Evolutionary conservation across 331 rosid genomes (phyloP), one percentile per base, ranked within the genome.

Genomic region (Prunus yedoensis): DNA sequence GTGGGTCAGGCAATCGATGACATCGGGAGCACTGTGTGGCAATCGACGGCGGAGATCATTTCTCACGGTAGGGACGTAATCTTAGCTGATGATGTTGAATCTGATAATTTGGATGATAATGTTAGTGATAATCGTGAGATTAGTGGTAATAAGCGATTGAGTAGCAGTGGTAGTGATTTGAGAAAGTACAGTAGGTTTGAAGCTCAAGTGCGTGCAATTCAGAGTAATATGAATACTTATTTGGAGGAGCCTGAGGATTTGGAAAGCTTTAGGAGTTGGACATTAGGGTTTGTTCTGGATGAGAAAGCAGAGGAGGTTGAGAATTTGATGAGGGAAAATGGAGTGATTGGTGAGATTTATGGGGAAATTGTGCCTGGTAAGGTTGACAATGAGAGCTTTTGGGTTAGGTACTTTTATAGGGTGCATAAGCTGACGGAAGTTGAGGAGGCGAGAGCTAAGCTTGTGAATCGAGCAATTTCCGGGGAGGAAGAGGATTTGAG

Each of bases 1-100:
- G 99, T 95, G 1, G 99, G 98, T 28, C 96, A 95, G 69, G 99
- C 96, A 50, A 92, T 95, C 47, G 99, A 95, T 69, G 97, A 91
- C 18, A 89, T 95, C 74, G 94, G 98, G 9, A 77, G 50, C 88
- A 79, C 94, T 47, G 97, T 95, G 4, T 95, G 98, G 99, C 92
- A 88, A 27, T 92, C 99, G 77, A 92, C 99, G 81, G 85, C 96
- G n/a, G 84, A 82, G 88, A 87, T 94, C 49, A 87, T 94, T 70
- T 66, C 95, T 11, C 98, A 87, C 60, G 92, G 98, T 73, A 90
- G 85, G 92, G 95, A 86, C 5, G 57, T 93, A 53, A 85, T 92
- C 35, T 67, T 82, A 14, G 65, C 81, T 38, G 80, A 75, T 75
- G 91, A 87, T 82, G 64, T 50, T 28, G 96, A 91, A 84, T 88